These are phyloP conservation scores for Talaromyces sp. DNA, from an alignment of 2,329 filamentous ascomycete species.

Conservation along the genomic window DNA sequence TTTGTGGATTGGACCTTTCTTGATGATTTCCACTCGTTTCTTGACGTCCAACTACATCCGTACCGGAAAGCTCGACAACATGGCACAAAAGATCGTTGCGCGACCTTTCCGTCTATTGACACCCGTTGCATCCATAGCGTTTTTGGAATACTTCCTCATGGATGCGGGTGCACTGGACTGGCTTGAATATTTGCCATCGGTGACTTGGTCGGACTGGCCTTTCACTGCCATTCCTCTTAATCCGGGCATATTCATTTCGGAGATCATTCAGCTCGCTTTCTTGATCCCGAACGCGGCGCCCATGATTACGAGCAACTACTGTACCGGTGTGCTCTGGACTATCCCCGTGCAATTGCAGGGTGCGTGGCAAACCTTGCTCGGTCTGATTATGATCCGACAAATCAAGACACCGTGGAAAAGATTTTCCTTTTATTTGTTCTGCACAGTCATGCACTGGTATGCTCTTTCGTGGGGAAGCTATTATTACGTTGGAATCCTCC, in stretches of 20 bases:
- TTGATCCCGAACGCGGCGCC: conserved; percentile 49
- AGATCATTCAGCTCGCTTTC: conserved; percentile 45
- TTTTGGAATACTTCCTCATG: conserved; percentile 48
- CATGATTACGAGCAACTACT: conserved; percentile 48
- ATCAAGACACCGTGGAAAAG: conserved; percentile 48
- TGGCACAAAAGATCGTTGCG: conserved; percentile 45
- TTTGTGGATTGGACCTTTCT: conserved; percentile 49
- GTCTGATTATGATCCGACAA: conserved; percentile 43
- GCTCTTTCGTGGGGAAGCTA: conserved; percentile 46
- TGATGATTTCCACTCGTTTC: conserved; percentile 49
- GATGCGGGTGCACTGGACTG: conserved; percentile 43
- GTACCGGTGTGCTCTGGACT: conserved; percentile 50
- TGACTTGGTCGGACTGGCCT: conserved; percentile 49
- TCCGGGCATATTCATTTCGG: conserved; percentile 43
- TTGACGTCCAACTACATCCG: conserved; percentile 42
- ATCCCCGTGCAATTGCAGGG: conserved; percentile 50
- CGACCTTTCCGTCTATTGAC: conserved; percentile 47
- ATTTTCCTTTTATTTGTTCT: conserved; percentile 44
- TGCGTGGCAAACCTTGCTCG: conserved; percentile 45
- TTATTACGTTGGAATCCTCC: conserved; percentile 44
- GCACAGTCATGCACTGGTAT: conserved; percentile 47
- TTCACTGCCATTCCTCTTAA: conserved; percentile 41
- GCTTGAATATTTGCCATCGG: conserved; percentile 45
- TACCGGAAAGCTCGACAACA: conserved; percentile 40
- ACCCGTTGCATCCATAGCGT: conserved; percentile 43